These are phyloP conservation scores for Globisporangium camurandrum DNA, from an alignment of 352 stramenopile species.

Conservation along the genomic window DNA sequence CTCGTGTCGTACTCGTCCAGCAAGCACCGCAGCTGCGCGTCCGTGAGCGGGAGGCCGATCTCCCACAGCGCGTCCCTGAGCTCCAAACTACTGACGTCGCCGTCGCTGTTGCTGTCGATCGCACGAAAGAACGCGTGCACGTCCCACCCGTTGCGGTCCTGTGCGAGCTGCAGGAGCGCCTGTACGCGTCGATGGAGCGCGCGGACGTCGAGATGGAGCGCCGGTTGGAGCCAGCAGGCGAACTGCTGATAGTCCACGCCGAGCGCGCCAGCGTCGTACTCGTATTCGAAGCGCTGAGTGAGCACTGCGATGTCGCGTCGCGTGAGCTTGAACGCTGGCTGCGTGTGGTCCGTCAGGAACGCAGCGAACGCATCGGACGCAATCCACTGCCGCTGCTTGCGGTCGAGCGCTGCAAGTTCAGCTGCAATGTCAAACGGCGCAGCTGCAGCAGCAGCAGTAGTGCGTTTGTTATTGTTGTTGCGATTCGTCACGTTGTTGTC, in stretches of 20 bases:
- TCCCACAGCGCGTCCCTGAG: conserved; percentile 49
- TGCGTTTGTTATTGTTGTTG: too few relatives aligned
- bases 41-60: conserved; percentile 60
- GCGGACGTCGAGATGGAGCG: conserved; percentile 52
- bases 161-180: conserved; percentile 27
- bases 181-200: conserved; percentile 46
- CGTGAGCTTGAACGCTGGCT: conserved; percentile 31
- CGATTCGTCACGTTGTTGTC: conserved; percentile 35
- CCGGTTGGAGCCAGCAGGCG: conserved; percentile 55
- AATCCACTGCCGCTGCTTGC: conserved; percentile 47
- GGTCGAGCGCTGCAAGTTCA: conserved; percentile 46
- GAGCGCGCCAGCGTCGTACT: conserved; percentile 43
- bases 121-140: conserved; percentile 47
- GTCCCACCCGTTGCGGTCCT: conserved; percentile 34
- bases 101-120: conserved; percentile 52
- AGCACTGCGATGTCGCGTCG: conserved; percentile 24
- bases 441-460: too few relatives aligned
- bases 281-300: conserved; percentile 59
- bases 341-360: conserved; percentile 17
- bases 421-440: conserved; percentile 33
- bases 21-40: conserved; percentile 52
- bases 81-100: conserved; percentile 39
- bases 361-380: conserved; percentile 29
- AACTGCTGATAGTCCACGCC: conserved; percentile 69
- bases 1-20: conserved; percentile 57